These are phyloP conservation scores for Pilaira anomala DNA, from an alignment of 192 early-diverging fungal genomes.

Conservation along the genomic window DNA sequence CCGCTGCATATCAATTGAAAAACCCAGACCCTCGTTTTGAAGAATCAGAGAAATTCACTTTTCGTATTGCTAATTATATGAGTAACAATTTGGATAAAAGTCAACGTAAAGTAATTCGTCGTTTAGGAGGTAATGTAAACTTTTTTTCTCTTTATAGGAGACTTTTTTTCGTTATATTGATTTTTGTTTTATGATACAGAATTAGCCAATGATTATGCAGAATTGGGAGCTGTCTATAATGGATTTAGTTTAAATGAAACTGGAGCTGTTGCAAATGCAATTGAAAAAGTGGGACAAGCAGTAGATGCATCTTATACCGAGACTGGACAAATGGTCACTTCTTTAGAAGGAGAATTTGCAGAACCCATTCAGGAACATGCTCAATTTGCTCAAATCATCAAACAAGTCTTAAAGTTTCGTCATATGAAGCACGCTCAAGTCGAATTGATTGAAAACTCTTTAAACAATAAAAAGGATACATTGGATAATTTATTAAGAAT, in stretches of 20 bases:
- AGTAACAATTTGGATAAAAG: constrained; percentile 66
- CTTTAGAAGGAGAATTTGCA: constrained; percentile 74
- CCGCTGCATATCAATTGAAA: constrained; percentile 53
- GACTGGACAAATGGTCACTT: constrained; percentile 61
- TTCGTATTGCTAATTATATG: constrained; percentile 81
- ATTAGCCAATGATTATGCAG: constrained; percentile 68
- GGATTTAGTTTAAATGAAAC: constrained; percentile 89
- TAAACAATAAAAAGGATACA: constrained; percentile 68
- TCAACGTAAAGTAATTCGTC: constrained; percentile 70
- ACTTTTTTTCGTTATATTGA: background rate
- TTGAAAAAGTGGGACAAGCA: constrained; percentile 92
- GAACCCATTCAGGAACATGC: constrained; percentile 87
- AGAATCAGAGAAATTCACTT: constrained; percentile 90
- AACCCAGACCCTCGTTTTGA: constrained; percentile 83
- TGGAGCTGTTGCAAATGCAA: constrained; percentile 69
- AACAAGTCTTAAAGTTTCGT: constrained; percentile 80
- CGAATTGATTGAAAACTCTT: constrained; percentile 68
- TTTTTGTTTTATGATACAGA: constrained; percentile 5
- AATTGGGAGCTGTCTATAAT: constrained; percentile 91
- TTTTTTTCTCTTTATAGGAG: background rate
- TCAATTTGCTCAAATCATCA: constrained; percentile 86
- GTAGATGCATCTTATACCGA: constrained; percentile 80
- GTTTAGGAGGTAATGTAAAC: constrained; percentile 56
- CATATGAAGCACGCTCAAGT: constrained; percentile 84
- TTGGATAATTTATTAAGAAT: constrained; percentile 61